These are phyloP conservation scores for Phytophthora aleatoria DNA, from an alignment of 352 stramenopile genomes.

Conservation along the genomic window DNA sequence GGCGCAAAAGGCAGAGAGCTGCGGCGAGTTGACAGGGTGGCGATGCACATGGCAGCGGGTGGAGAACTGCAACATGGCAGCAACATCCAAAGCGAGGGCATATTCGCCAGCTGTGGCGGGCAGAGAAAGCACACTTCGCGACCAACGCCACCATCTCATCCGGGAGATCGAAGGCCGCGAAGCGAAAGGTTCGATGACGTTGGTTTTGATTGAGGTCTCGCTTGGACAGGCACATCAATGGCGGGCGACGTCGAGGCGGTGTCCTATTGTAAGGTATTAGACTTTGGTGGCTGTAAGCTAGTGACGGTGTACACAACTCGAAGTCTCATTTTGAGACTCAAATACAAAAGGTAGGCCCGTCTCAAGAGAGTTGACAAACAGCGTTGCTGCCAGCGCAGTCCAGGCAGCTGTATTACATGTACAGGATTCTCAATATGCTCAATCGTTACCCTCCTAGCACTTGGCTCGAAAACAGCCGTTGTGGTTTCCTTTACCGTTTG, in stretches of 20 bases:
- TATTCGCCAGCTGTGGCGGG: conserved; percentile 9
- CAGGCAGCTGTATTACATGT: no score
- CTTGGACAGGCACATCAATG: not conserved
- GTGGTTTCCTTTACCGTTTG: conserved; percentile 1
- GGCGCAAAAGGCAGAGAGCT: conserved; percentile 8
- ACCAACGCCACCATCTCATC: not conserved
- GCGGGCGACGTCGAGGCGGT: not conserved
- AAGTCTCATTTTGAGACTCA: no score
- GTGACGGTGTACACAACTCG: no score
- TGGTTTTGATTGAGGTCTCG: conserved; percentile 1
- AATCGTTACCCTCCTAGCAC: conserved; percentile 5
- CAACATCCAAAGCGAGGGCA: conserved; percentile 16
- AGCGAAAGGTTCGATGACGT: conserved; percentile 2
- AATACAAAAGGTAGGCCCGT: no score
- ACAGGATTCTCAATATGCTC: no score
- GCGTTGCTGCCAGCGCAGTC: no score
- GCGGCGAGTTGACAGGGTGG: not conserved
- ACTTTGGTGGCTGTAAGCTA: no score
- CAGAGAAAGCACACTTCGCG: conserved; percentile 8
- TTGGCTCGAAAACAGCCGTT: conserved; percentile 10
- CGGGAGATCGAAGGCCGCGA: not conserved
- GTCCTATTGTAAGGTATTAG: no score
- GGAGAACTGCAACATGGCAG: conserved; percentile 17
- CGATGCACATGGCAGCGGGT: not conserved
- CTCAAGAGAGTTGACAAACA: no score